phyloP scores from a whole-genome alignment of 805 yeast species.

The Candida manassasensis region DNA sequence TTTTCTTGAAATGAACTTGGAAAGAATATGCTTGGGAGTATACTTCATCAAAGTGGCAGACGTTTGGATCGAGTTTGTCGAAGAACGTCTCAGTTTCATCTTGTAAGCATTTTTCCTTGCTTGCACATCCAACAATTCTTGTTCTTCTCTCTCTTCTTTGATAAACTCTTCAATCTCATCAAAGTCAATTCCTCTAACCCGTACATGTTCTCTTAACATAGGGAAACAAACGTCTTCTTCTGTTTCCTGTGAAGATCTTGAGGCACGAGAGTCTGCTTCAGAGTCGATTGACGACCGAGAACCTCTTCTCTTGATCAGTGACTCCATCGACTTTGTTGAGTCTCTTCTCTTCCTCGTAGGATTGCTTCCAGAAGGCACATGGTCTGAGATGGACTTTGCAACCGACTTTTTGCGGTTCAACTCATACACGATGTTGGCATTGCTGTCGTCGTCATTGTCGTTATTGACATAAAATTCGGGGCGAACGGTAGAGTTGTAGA shows the following conservation, averaged over 20 bases:
- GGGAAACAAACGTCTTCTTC: conserved; percentile 99
- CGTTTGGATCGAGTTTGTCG: conserved; percentile 20
- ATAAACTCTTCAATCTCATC: conserved; percentile 84
- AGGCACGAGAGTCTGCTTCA: conserved; percentile 68
- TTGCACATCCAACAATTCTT: conserved; percentile 18
- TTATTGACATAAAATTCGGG: conserved; percentile 1
- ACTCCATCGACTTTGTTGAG: conserved; percentile 1
- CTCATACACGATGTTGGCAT: neutral
- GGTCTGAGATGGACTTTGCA: neutral
- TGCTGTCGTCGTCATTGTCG: neutral
- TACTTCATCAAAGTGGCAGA: conserved; percentile 53
- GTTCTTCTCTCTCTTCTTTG: conserved; percentile 52
- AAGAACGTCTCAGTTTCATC: conserved; percentile 5
- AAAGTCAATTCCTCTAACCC: conserved; percentile 78
- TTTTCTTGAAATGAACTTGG: conserved; percentile 7
- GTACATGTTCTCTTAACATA: conserved; percentile 60
- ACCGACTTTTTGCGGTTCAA: neutral
- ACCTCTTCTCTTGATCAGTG: conserved; percentile 22
- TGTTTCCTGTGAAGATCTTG: conserved; percentile 80
- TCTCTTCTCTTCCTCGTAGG: neutral
- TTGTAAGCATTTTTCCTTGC: conserved; percentile 12
- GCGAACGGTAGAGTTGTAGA: neutral
- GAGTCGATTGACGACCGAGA: conserved; percentile 45
- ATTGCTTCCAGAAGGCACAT: neutral
- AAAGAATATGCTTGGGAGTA: conserved; percentile 43